Evolutionary conservation across 371 early-diverging fungal genomes (phyloP), one percentile per base, ranked within the genome.

Genomic region (Nosema granulosis): DNA sequence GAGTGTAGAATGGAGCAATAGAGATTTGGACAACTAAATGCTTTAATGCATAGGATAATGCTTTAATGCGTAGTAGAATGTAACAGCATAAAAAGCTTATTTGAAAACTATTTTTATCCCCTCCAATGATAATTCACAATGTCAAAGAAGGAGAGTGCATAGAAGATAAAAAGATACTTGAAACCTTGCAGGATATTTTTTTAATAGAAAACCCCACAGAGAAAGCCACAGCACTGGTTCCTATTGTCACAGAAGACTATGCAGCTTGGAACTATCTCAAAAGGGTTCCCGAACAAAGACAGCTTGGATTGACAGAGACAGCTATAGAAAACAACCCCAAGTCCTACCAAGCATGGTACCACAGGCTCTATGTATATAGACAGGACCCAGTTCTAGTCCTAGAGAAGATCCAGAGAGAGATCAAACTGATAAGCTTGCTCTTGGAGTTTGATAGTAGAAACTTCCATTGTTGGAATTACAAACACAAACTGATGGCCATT

Each of bases 391-490:
- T 35, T 38, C 6, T n/a, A n/a, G 74, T 73, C 35, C 16, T 74
- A 11, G 16, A 43, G 2, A 56, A 32, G 34, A 43, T 70, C 3
- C 61, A 72, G 0, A 24, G 62, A 18, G 81, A 80, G 16, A 35
- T 74, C n/a, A 35, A 24, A 56, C 67, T 78, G 34, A 57, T 57
- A 43, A 52, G 38, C n/a, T 22, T 62, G 11, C 52, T 81, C 1
- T 50, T 81, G 0, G 51, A 63, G 9, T 28, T 66, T 18, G 83
- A 84, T 67, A 67, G 59, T 38, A 72, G 85, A 63, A 83, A 83
- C 63, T 73, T 80, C 28, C 79, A 80, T 54, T 79, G 80, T 28
- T 84, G 83, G 83, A 74, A 70, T 38, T 78, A 84, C 61, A 65
- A 68, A 26, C 34, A 75, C 18, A 26, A 63, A 35, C 4, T 35